Evolutionary conservation across 805 yeast genomes (phyloP).

Genomic region (Metschnikowia matae): DNA sequence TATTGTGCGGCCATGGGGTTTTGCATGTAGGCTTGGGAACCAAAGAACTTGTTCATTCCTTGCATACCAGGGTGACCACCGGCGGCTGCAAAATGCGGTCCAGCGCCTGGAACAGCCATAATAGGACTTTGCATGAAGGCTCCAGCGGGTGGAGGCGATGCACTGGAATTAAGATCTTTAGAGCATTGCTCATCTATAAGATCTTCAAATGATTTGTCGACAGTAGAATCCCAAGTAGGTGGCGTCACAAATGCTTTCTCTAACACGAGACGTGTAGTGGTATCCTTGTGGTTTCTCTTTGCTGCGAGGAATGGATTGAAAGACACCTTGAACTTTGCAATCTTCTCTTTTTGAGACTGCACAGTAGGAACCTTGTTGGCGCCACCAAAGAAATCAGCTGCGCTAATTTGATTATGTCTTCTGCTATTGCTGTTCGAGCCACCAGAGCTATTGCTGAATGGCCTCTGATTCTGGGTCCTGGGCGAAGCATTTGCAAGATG

Average conservation of each 20-base stretch:
- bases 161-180: constrained; percentile 1
- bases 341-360: constrained; percentile 32
- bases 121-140: constrained; percentile 33
- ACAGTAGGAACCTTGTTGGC: constrained; percentile 35
- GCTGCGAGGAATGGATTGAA: constrained; percentile 54
- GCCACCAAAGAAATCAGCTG: constrained; percentile 43
- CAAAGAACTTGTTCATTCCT: constrained; percentile 19
- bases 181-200: constrained; percentile 42
- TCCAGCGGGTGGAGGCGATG: constrained; percentile 15
- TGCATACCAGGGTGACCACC: constrained; percentile 15
- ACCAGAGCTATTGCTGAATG: constrained; percentile 22
- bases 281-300: constrained; percentile 26
- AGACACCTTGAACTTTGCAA: constrained; percentile 34
- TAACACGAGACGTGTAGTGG: constrained; percentile 28
- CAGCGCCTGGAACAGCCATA: constrained; percentile 17
- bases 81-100: constrained; percentile 19
- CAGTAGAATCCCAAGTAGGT: constrained; percentile 69
- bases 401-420: constrained; percentile 36
- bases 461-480: constrained; percentile 29
- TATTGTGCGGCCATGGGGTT: constrained; percentile 29
- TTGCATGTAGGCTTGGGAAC: constrained; percentile 27
- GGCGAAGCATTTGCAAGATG: constrained; percentile 33
- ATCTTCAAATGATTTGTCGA: constrained; percentile 52
- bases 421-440: constrained; percentile 17
- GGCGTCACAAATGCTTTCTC: constrained; percentile 69